Conservation (phyloP, 1,139 yeast genomes). For the Scheffersomyces segobiensis region DNA sequence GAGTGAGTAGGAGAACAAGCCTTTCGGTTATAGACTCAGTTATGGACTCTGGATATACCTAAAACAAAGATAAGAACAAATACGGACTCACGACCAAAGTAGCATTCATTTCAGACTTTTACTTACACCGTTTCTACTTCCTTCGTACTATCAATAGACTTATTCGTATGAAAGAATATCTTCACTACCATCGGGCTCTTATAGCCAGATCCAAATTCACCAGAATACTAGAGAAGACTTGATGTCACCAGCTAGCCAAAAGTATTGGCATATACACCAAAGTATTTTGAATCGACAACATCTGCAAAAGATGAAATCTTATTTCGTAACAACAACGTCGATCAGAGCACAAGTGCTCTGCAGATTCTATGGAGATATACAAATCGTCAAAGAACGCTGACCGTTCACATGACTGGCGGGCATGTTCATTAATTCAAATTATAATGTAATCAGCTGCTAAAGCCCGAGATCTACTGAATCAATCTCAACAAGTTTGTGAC, state of each 20-base stretch:
- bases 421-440: slow-evolving; percentile 1
- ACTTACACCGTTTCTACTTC: too few relatives aligned
- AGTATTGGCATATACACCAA: not conserved
- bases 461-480: not conserved
- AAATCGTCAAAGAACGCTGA: slow-evolving; percentile 1
- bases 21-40: too few relatives aligned
- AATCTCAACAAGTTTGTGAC: slow-evolving; percentile 5
- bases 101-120: not conserved
- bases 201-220: not conserved
- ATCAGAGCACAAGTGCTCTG: slow-evolving; percentile 3
- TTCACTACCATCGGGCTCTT: not conserved
- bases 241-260: not conserved
- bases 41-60: not conserved
- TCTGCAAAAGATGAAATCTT: too few relatives aligned
- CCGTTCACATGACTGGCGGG: not conserved
- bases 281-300: too few relatives aligned
- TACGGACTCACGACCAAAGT: not conserved
- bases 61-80: not conserved
- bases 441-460: slow-evolving; percentile 7
- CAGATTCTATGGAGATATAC: slow-evolving; percentile 3
- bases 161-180: not conserved
- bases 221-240: not conserved
- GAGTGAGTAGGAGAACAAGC: too few relatives aligned
- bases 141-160: too few relatives aligned
- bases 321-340: not conserved